phyloP scores from a whole-genome alignment of 208 protist genomes.

The Tritrichomonas foetus region DNA sequence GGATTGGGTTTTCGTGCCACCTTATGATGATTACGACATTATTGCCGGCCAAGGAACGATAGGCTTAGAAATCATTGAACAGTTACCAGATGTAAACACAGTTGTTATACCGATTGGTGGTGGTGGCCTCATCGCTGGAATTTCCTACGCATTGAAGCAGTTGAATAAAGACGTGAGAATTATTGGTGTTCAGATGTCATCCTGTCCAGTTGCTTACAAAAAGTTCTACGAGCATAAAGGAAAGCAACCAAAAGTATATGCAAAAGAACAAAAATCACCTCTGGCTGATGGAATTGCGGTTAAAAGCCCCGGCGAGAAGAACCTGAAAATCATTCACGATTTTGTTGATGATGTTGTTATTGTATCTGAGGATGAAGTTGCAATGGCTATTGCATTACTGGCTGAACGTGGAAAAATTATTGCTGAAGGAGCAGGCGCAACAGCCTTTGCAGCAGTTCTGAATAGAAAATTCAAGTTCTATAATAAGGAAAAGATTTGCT shows the following conservation, averaged over 20 bases:
- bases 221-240: not conserved
- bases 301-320: not conserved
- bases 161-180: not conserved
- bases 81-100: not conserved
- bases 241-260: not conserved
- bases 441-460: not conserved
- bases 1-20: constrained; percentile 70
- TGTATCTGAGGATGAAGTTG: constrained; percentile 6
- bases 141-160: not conserved
- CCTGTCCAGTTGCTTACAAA: not conserved
- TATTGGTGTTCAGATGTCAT: not conserved
- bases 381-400: not conserved
- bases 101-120: constrained; percentile 12
- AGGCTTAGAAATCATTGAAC: constrained; percentile 37
- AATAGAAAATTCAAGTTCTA: not conserved
- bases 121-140: not conserved
- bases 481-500: not conserved
- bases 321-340: not conserved
- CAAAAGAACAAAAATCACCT: not conserved
- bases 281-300: constrained; percentile 23
- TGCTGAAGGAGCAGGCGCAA: not conserved
- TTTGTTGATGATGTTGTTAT: constrained; percentile 4
- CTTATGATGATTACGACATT: constrained; percentile 74
- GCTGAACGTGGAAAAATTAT: not conserved
- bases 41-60: constrained; percentile 72